A percentile compares a stretch with the other conserved stretches of the same genome.
Conservation (phyloP, 1,284 basidiomycete genomes). For the Mycosarcoma maydis region DNA sequence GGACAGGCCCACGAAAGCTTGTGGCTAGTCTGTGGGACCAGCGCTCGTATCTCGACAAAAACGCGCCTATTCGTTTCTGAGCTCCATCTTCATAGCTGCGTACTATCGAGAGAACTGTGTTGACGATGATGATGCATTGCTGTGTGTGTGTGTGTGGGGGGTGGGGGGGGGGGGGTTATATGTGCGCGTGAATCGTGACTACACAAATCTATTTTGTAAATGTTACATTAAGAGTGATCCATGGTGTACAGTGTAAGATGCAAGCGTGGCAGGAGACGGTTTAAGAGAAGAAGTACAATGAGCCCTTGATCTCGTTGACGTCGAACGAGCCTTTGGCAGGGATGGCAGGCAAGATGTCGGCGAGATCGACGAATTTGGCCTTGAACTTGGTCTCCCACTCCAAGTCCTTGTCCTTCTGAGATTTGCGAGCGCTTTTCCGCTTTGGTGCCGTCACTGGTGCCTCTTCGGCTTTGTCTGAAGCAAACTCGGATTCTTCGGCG, state of each 20-base stretch:
- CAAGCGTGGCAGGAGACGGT: neutral
- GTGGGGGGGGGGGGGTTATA: too few species aligned
- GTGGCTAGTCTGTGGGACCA: conserved; percentile 50
- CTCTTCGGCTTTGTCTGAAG: conserved; percentile 6
- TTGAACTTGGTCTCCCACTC: conserved; percentile 42
- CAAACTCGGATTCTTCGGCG: conserved; percentile 12
- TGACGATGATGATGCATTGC: conserved; percentile 12
- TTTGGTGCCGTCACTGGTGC: neutral
- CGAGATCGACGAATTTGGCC: conserved; percentile 76
- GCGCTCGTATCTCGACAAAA: conserved; percentile 29
- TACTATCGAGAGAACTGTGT: too few species aligned
- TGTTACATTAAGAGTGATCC: conserved; percentile 1
- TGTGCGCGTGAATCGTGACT: neutral
- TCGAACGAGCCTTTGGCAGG: conserved; percentile 89
- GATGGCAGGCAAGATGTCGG: conserved; percentile 81
- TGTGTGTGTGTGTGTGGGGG: conserved; percentile 1
- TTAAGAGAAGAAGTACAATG: conserved; percentile 64
- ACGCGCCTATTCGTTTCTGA: conserved; percentile 21
- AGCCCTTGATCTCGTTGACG: conserved; percentile 76
- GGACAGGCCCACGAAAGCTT: conserved; percentile 41
- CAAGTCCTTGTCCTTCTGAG: conserved; percentile 23
- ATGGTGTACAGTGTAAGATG: neutral
- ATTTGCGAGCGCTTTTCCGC: conserved; percentile 9
- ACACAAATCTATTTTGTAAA: neutral
- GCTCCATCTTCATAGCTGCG: too few species aligned